Evolutionary conservation across 768 basidiomycete genomes (phyloP), one percentile per base, ranked within the genome.

Genomic region (Boletus barrowsii): DNA sequence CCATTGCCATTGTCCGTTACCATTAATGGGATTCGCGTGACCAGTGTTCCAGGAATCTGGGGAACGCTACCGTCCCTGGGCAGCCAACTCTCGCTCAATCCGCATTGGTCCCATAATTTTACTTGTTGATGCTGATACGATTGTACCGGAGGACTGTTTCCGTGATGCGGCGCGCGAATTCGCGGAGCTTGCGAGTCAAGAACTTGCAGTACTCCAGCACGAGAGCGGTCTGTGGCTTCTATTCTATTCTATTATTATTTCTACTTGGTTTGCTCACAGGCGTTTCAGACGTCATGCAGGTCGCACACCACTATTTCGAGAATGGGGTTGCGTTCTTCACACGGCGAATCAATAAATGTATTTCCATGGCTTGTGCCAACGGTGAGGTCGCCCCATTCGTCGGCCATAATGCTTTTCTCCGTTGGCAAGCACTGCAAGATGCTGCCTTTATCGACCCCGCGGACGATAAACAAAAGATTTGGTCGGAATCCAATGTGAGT

Each of bases 281-380:
- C 14, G n/a, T 26, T 9, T 35, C 53, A 83, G 89, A 91, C 62
- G 91, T 94, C 60, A 91, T 93, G 86, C 90, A 94, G 70, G 90
- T 93, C 51, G 90, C 86, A 0, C 76, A 88, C 68, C 87, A 93
- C 69, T 94, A 88, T 72, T 94, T 95, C 63, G 93, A 96, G 67
- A 93, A 93, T 61, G 90, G 89, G 17, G 86, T 95, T 56, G 83
- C 93, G 13, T 86, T 87, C 69, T 95, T 96, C 72, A 94, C 93
- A 2, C 83, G 84, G 20, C 81, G 90, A 36, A 91, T 95, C 73
- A 93, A 94, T 68, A 84, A 83, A 68, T 83, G 80, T 66, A 91
- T 91, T 37, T 87, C 88, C 0, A 83, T 91, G 79, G 81, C 83
- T 15, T 84, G 83, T 62, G 86, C 89, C 3, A 91, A 91, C 58